phyloP scores from a whole-genome alignment of 768 basidiomycete species.

The Vararia minispora region DNA sequence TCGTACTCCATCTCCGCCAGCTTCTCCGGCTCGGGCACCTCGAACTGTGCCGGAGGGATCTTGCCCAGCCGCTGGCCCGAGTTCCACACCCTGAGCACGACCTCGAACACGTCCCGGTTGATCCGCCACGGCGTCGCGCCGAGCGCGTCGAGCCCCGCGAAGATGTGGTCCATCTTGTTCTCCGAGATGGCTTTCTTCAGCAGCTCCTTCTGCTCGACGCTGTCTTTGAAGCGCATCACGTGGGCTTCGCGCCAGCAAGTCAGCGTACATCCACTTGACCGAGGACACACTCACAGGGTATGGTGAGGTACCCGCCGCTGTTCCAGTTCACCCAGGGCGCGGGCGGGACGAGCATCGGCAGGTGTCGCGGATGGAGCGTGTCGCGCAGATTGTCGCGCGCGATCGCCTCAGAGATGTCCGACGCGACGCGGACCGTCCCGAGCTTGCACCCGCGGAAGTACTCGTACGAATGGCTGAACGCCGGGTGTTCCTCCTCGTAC shows the following conservation, averaged over 20 bases:
- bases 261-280: too few species aligned
- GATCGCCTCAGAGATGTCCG: slow-evolving; percentile 64
- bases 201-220: slow-evolving; percentile 71
- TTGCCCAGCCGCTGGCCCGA: slow-evolving; percentile 71
- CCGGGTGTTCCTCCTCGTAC: slow-evolving; percentile 75
- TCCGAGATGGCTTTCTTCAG: slow-evolving; percentile 60
- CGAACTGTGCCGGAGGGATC: slow-evolving; percentile 65
- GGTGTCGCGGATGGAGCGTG: slow-evolving; percentile 81
- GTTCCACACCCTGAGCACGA: slow-evolving; percentile 66
- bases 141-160: slow-evolving; percentile 82
- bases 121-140: slow-evolving; percentile 86
- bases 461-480: slow-evolving; percentile 88
- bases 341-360: slow-evolving; percentile 92
- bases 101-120: slow-evolving; percentile 54
- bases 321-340: slow-evolving; percentile 74
- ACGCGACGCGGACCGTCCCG: slow-evolving; percentile 85
- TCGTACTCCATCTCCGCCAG: slow-evolving; percentile 38
- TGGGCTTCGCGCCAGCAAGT: too few species aligned
- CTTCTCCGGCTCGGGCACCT: slow-evolving; percentile 51
- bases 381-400: slow-evolving; percentile 60
- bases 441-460: slow-evolving; percentile 88
- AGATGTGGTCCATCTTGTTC: slow-evolving; percentile 76
- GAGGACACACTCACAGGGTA: slow-evolving; percentile 42
- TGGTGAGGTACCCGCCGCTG: slow-evolving; percentile 77
- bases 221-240: slow-evolving; percentile 92